These are phyloP conservation scores for Lepraria neglecta DNA, from an alignment of 495 filamentous ascomycete species.

Conservation along the genomic window DNA sequence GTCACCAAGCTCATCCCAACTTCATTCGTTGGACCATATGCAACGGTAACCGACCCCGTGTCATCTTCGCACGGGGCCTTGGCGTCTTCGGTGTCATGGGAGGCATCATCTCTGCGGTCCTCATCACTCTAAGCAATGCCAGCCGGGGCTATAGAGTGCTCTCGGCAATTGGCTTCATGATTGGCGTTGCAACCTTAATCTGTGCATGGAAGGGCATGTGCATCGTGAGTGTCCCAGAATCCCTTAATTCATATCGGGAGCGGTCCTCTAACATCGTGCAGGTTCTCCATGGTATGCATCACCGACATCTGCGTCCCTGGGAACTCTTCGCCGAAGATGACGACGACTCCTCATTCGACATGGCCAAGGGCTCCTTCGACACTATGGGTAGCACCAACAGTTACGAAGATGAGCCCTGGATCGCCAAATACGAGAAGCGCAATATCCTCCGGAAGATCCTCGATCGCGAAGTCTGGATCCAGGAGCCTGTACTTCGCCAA, in stretches of 20 bases:
- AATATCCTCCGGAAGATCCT: constrained; percentile 65
- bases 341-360: constrained; percentile 25
- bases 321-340: constrained; percentile 54
- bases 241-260: neutral
- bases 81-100: constrained; percentile 48
- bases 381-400: constrained; percentile 53
- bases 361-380: constrained; percentile 45
- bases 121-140: constrained; percentile 55
- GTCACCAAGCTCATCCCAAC: constrained; percentile 68
- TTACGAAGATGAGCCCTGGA: constrained; percentile 73
- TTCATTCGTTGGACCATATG: constrained; percentile 76
- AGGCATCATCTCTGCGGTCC: constrained; percentile 45
- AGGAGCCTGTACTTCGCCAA: constrained; percentile 66
- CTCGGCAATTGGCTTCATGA: constrained; percentile 52
- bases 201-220: constrained; percentile 72
- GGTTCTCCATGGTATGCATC: constrained; percentile 65
- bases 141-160: constrained; percentile 56
- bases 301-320: constrained; percentile 70
- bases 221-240: constrained; percentile 42
- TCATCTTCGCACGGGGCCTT: constrained; percentile 60
- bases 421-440: constrained; percentile 57
- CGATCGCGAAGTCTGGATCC: constrained; percentile 66
- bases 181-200: constrained; percentile 63
- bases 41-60: constrained; percentile 66
- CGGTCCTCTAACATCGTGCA: constrained; percentile 14